Conservation (phyloP, 805 yeast genomes). For the Lachancea dasiensis region DNA sequence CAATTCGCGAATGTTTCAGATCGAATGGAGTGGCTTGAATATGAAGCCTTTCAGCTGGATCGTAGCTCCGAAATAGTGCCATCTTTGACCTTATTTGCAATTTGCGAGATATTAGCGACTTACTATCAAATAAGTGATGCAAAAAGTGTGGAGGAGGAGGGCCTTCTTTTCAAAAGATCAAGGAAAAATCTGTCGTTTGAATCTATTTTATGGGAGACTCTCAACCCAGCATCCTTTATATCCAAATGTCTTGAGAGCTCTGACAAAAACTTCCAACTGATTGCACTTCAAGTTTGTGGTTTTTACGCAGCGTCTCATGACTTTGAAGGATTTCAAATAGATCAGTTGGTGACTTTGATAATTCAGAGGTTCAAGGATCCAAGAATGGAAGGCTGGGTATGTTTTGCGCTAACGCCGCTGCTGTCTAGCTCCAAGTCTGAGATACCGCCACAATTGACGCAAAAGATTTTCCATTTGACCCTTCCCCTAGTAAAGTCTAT, state of each 20-base stretch:
- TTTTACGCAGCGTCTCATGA: constrained; percentile 12
- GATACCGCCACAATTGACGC: not conserved
- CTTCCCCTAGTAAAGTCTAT: constrained; percentile 32
- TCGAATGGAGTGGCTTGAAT: constrained; percentile 15
- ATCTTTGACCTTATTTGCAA: constrained; percentile 20
- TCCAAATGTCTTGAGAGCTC: constrained; percentile 13
- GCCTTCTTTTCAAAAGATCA: constrained; percentile 20
- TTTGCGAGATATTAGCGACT: constrained; percentile 15
- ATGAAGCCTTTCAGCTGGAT: constrained; percentile 17
- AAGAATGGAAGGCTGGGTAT: constrained; percentile 17
- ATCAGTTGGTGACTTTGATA: constrained; percentile 11
- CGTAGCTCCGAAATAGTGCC: constrained; percentile 6
- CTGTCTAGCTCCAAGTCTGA: constrained; percentile 11
- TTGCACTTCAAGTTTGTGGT: constrained; percentile 21
- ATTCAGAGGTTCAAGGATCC: constrained; percentile 16
- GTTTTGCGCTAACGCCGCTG: constrained; percentile 21
- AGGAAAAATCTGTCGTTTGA: constrained; percentile 13
- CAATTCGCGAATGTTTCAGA: not conserved
- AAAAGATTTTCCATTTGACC: constrained; percentile 27
- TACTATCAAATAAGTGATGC: constrained; percentile 12
- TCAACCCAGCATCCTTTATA: constrained; percentile 16
- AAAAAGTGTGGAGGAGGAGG: not conserved
- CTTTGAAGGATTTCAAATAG: constrained; percentile 1
- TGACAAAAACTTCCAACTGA: constrained; percentile 7
- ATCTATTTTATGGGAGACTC: constrained; percentile 14